These are phyloP conservation scores for Stagonosporopsis vannaccii DNA, from an alignment of 2,329 filamentous ascomycete genomes.

Conservation along the genomic window DNA sequence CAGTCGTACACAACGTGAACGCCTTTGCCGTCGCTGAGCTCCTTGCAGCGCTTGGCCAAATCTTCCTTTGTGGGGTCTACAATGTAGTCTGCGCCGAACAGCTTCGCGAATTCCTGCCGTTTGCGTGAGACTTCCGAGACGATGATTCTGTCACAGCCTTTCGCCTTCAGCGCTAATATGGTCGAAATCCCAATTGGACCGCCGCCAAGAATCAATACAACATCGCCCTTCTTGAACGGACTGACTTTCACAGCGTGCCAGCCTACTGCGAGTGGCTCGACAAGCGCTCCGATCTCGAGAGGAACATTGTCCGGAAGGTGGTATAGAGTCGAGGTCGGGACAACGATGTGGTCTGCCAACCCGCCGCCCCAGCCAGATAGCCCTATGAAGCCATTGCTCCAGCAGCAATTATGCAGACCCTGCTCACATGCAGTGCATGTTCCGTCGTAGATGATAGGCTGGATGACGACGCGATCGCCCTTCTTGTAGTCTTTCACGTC, in stretches of 20 bases:
- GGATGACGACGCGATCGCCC: conserved; percentile 58
- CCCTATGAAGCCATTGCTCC: conserved; percentile 62
- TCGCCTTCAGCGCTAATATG: conserved; percentile 41
- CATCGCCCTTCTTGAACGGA: conserved; percentile 56
- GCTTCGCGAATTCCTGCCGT: conserved; percentile 58
- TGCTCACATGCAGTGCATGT: conserved; percentile 60
- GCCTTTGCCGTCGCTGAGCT: conserved; percentile 55
- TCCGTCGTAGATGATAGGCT: conserved; percentile 64
- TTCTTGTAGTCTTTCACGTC: conserved; percentile 57
- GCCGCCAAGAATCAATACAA: conserved; percentile 60
- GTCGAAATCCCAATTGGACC: conserved; percentile 61
- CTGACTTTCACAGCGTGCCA: conserved; percentile 64
- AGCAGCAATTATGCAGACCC: conserved; percentile 63
- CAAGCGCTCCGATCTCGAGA: conserved; percentile 60
- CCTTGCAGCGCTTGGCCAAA: conserved; percentile 53
- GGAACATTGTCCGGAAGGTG: conserved; percentile 60
- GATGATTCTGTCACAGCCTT: conserved; percentile 55
- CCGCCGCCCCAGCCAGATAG: conserved; percentile 63
- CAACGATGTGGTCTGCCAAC: conserved; percentile 59
- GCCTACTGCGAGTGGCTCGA: conserved; percentile 63
- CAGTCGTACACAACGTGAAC: conserved; percentile 62
- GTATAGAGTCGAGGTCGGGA: conserved; percentile 57
- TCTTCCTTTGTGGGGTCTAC: conserved; percentile 60
- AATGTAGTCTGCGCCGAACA: conserved; percentile 61
- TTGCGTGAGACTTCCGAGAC: conserved; percentile 59